Percentiles rank a stretch among this genome's conserved stretches.
phyloP scores from a whole-genome alignment of 176 grass and related monocot species.

The Eragrostis nindensis region DNA sequence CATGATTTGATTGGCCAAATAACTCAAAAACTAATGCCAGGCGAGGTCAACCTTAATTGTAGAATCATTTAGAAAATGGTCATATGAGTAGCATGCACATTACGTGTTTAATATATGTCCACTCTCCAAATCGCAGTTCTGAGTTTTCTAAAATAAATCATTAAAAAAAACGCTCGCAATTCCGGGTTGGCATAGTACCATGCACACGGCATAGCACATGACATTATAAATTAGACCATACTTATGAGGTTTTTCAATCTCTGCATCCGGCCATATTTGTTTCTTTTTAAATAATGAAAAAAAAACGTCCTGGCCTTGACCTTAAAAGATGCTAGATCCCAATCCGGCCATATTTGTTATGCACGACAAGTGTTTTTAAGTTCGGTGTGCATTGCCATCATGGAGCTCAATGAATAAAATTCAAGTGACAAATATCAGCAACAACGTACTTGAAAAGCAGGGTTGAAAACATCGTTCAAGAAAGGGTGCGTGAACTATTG shows the following conservation, averaged over 20 bases:
- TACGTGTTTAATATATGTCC: background rate
- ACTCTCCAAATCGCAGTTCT: background rate
- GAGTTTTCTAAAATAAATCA: background rate
- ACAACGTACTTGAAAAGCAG: constrained; percentile 19
- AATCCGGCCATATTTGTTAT: no score
- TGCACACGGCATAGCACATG: no score
- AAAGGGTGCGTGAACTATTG: constrained; percentile 35
- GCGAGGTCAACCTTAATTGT: constrained; percentile 7
- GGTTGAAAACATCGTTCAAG: constrained; percentile 24
- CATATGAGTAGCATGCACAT: background rate
- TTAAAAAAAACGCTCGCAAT: background rate
- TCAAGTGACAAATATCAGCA: constrained; percentile 9
- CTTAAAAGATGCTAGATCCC: no score
- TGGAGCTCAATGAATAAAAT: background rate
- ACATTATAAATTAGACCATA: no score
- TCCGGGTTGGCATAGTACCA: background rate
- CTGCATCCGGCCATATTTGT: background rate
- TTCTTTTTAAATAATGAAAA: no score
- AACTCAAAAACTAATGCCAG: background rate
- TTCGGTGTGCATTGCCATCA: constrained; percentile 41
- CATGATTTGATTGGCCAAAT: background rate
- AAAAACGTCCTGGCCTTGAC: no score
- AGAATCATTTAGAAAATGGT: constrained; percentile 4
- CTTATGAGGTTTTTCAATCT: background rate
- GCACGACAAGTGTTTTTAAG: background rate